phyloP scores from a whole-genome alignment of 768 basidiomycete genomes.

The Ramaria rubella region DNA sequence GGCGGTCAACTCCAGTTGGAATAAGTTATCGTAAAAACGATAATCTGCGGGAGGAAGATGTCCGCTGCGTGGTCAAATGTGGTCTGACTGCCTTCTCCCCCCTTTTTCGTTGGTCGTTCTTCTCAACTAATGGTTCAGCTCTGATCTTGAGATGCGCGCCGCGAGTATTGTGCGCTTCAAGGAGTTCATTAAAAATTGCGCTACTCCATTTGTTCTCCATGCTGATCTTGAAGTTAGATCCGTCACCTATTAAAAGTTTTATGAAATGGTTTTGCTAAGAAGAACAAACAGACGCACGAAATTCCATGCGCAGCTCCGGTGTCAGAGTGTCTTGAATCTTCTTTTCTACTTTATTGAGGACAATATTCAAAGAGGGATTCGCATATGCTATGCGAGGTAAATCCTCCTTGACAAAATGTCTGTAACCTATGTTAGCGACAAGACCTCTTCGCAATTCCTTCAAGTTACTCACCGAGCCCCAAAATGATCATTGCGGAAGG shows the following conservation, averaged over 20 bases:
- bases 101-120: not conserved
- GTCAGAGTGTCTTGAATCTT: constrained; percentile 47
- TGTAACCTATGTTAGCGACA: constrained; percentile 22
- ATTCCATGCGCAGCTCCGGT: constrained; percentile 54
- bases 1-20: constrained; percentile 3
- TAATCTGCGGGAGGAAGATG: not conserved
- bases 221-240: constrained; percentile 34
- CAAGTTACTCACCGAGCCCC: constrained; percentile 54
- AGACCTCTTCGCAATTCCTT: not conserved
- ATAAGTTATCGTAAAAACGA: constrained; percentile 3
- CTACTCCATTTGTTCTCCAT: constrained; percentile 67
- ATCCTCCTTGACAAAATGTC: constrained; percentile 77
- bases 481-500: constrained; percentile 62
- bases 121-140: not conserved
- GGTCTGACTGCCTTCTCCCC: not conserved
- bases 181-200: constrained; percentile 59
- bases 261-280: not conserved
- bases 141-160: constrained; percentile 31
- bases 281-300: constrained; percentile 43
- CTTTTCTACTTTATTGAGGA: constrained; percentile 51
- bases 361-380: constrained; percentile 60
- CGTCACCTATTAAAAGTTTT: constrained; percentile 29
- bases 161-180: constrained; percentile 56
- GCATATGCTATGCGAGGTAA: constrained; percentile 71
- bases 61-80: not conserved